Conservation (phyloP, 352 stramenopile species). For the Plasmopara viticola region DNA sequence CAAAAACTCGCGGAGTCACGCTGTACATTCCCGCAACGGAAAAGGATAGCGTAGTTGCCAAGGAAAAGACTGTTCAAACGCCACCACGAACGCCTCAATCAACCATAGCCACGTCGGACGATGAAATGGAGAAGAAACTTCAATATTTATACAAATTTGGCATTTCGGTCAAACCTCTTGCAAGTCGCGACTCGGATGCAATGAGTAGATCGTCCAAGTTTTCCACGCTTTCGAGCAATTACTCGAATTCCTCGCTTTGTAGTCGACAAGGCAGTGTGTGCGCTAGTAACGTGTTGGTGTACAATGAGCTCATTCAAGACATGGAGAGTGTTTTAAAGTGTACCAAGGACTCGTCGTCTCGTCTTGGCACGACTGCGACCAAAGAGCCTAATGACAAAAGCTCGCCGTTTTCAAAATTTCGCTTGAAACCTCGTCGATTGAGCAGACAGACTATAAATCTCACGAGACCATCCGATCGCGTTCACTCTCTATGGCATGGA, state of each 20-base stretch:
- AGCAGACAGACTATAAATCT: constrained; percentile 15
- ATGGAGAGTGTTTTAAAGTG: constrained; percentile 34
- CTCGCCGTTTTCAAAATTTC: constrained; percentile 11
- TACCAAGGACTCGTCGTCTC: no score
- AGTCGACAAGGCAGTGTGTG: constrained; percentile 48
- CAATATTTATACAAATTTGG: constrained; percentile 52
- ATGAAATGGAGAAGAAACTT: constrained; percentile 44
- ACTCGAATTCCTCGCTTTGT: constrained; percentile 26
- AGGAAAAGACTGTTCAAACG: neutral
- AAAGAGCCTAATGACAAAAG: constrained; percentile 8
- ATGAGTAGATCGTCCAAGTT: constrained; percentile 20
- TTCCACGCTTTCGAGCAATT: constrained; percentile 16
- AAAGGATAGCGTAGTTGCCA: neutral
- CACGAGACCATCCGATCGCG: constrained; percentile 17
- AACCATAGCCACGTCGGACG: no score
- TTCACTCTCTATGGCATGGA: constrained; percentile 24
- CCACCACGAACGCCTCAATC: constrained; percentile 1
- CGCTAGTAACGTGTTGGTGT: constrained; percentile 47
- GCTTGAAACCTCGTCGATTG: constrained; percentile 19
- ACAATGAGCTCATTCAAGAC: constrained; percentile 61
- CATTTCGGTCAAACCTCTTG: constrained; percentile 31
- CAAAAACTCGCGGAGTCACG: constrained; percentile 34
- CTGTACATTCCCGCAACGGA: constrained; percentile 41
- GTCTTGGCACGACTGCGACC: no score
- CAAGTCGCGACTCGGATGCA: constrained; percentile 10